Conservation (phyloP, 1,139 yeast species). For the Saccharomyces hybrid region DNA sequence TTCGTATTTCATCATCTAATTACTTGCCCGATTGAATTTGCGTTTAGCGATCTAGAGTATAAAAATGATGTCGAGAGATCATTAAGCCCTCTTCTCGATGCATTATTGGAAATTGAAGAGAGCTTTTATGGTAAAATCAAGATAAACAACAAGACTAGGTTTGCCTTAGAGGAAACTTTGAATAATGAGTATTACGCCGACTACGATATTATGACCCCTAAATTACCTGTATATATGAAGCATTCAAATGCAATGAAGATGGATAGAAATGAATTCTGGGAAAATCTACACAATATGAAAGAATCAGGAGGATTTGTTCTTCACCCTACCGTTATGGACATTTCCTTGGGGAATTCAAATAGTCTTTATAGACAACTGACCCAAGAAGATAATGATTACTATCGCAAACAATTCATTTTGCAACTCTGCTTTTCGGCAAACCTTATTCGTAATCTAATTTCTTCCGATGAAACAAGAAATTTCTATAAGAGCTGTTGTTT, state of each 20-base stretch:
- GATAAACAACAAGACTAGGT: slow-evolving; percentile 10
- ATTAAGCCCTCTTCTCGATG: slow-evolving; percentile 20
- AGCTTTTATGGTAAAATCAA: slow-evolving; percentile 20
- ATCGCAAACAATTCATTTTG: slow-evolving; percentile 25
- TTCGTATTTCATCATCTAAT: slow-evolving; percentile 19
- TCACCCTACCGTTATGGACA: slow-evolving; percentile 21
- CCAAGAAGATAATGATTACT: slow-evolving; percentile 19
- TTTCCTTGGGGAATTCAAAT: slow-evolving; percentile 16
- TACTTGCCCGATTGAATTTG: slow-evolving; percentile 20
- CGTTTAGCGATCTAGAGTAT: slow-evolving; percentile 14
- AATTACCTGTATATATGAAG: slow-evolving; percentile 17
- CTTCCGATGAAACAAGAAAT: slow-evolving; percentile 15
- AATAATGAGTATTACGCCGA: slow-evolving; percentile 16
- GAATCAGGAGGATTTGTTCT: slow-evolving; percentile 8
- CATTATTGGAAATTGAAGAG: slow-evolving; percentile 22
- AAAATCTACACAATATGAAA: slow-evolving; percentile 5
- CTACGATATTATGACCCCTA: slow-evolving; percentile 7
- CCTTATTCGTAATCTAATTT: slow-evolving; percentile 17
- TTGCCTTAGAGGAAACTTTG: slow-evolving; percentile 14
- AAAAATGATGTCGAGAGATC: slow-evolving; percentile 21
- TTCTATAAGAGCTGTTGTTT: slow-evolving; percentile 19
- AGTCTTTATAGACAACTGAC: slow-evolving; percentile 20
- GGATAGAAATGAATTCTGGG: slow-evolving; percentile 17
- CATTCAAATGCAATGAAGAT: slow-evolving; percentile 10
- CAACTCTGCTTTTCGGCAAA: slow-evolving; percentile 20